These are phyloP conservation scores for Hemileccinum impolitum DNA, from an alignment of 768 basidiomycete species.

Conservation along the genomic window DNA sequence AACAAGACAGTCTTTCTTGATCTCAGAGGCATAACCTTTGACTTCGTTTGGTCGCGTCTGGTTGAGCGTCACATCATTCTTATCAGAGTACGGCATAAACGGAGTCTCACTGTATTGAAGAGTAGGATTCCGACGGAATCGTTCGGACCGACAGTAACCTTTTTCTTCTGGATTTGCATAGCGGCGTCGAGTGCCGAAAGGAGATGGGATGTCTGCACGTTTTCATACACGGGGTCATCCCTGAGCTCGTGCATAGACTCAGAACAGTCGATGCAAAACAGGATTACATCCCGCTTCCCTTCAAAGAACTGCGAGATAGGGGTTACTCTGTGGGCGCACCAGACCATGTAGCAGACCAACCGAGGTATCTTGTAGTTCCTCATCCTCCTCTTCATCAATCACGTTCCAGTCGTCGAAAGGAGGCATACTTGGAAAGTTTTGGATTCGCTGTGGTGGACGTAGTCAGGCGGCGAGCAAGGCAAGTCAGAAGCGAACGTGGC, in stretches of 20 bases:
- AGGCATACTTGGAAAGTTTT: constrained; percentile 43
- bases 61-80: neutral
- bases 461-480: neutral
- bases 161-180: constrained; percentile 84
- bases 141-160: constrained; percentile 83
- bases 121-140: constrained; percentile 89
- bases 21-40: constrained; percentile 47
- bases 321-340: constrained; percentile 3
- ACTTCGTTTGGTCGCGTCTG: constrained; percentile 27
- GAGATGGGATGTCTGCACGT: constrained; percentile 69
- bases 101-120: constrained; percentile 79
- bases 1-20: constrained; percentile 67
- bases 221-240: constrained; percentile 63
- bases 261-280: constrained; percentile 97
- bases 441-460: neutral
- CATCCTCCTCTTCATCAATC: constrained; percentile 77
- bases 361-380: constrained; percentile 70
- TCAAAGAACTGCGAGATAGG: constrained; percentile 53
- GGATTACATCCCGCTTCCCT: constrained; percentile 76
- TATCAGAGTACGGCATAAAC: neutral
- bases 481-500: constrained; percentile 7
- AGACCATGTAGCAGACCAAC: constrained; percentile 35
- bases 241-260: constrained; percentile 77
- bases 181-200: constrained; percentile 79
- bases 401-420: constrained; percentile 80